These are phyloP conservation scores for Knoxia roxburghii DNA, from an alignment of 257 asterid species.

Conservation along the genomic window DNA sequence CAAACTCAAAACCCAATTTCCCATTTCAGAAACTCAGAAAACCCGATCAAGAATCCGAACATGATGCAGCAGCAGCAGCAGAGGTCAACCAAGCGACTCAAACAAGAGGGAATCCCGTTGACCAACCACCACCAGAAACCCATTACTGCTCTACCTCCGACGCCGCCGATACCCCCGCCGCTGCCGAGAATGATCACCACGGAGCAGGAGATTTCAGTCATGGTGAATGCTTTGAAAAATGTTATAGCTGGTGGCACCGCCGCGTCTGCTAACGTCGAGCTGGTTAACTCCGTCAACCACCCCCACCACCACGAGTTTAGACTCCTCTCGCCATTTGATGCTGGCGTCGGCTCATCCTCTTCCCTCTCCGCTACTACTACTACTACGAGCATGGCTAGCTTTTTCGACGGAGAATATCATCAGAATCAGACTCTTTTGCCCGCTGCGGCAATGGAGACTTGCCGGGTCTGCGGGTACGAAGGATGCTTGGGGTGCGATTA, in stretches of 20 bases:
- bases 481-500: constrained; percentile 75
- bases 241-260: constrained; percentile 38
- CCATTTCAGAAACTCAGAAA: not conserved
- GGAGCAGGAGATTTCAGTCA: constrained; percentile 58
- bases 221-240: constrained; percentile 58
- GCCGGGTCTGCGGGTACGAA: constrained; percentile 47
- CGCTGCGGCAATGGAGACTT: constrained; percentile 39
- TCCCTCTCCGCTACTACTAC: constrained; percentile 11
- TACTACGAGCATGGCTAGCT: not conserved
- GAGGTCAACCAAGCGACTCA: constrained; percentile 45
- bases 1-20: not conserved
- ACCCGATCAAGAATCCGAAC: not conserved
- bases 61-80: constrained; percentile 31
- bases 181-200: constrained; percentile 24
- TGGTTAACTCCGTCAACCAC: too few relatives aligned
- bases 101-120: constrained; percentile 17
- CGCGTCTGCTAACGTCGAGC: not conserved
- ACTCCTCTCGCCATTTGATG: constrained; percentile 3
- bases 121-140: not conserved
- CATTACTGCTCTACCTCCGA: too few relatives aligned
- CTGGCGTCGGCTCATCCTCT: not conserved
- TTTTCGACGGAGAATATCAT: not conserved
- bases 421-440: constrained; percentile 25
- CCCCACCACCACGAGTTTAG: not conserved
- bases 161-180: not conserved